Conservation (phyloP, 2,329 filamentous ascomycete species). For the Didymella exigua region DNA sequence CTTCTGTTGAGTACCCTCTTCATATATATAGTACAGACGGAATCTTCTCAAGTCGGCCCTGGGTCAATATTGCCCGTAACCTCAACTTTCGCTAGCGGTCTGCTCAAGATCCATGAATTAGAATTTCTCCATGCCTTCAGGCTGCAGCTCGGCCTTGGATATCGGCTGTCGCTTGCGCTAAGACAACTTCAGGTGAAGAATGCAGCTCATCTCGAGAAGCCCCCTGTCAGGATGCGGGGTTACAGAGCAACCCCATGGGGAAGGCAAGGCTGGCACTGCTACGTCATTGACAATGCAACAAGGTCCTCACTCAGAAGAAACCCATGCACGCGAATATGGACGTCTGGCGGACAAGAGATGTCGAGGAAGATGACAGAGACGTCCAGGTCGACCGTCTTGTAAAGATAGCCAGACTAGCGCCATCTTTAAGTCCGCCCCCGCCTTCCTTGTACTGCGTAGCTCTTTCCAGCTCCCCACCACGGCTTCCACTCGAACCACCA, state of each 20-base stretch:
- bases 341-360: not conserved
- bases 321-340: not conserved
- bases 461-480: not conserved
- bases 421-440: constrained; percentile 9
- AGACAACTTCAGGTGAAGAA: not conserved
- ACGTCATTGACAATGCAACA: not conserved
- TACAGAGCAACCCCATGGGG: not conserved
- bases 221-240: constrained; percentile 4
- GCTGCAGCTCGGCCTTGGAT: constrained; percentile 1
- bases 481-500: not conserved
- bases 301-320: too few relatives aligned
- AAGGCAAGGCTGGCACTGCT: not conserved
- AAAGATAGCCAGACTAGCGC: constrained; percentile 10
- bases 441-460: not conserved
- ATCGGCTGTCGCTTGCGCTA: constrained; percentile 20
- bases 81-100: not conserved
- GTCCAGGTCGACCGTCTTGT: not conserved
- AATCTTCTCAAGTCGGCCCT: not conserved
- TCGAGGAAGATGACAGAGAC: not conserved
- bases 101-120: constrained; percentile 13
- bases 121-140: constrained; percentile 6
- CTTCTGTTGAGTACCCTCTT: not conserved
- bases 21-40: not conserved
- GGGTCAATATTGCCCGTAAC: not conserved
- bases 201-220: constrained; percentile 1